Base-by-base conservation (phyloP, 2,329 filamentous ascomycete genomes). In the Lachnellula occidentalis region DNA sequence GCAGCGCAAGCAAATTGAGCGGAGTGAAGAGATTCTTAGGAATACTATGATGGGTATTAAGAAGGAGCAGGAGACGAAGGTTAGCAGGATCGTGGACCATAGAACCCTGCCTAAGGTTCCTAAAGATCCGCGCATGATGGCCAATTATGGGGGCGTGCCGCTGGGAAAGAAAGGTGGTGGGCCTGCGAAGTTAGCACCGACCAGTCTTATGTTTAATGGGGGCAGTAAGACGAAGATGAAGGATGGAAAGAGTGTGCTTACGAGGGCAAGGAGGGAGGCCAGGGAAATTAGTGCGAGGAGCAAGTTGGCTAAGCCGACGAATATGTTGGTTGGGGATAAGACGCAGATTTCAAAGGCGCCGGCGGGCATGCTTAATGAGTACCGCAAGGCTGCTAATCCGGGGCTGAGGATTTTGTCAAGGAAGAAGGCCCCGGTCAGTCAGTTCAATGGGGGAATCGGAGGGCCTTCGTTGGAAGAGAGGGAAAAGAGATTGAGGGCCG, bases 11-110 rank as follows among this genome's bases (percentile, higher is more conserved):
- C 76, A 81, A 50, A 76, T 86, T 7, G 75, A 76, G 4, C 74
- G 75, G 21, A 84, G 86, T 60, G 78, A 82, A 55, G 78, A 76
- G 56, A 76, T 75, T 51, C 74, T 90, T 5, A 51, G 61, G 53
- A 79, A 76, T 63, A 75, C 75, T 46, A 78, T 80, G 42, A 72
- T 87, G 45, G 80, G 77, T 14, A 76, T 87, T 58, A 77, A 79
- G 63, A 73, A 81, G 55, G 74, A 82, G 57, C 81, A 82, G 60
- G 76, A 78, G 36, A 76, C 77, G 53, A 81, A 85, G 54, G 75
- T 74, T 14, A 79, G 79, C 56, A 78, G 76, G 55, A 76, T 88
- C 37, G 75, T 87, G 31, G 75, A 80, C 55, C 70, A 72, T 45
- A 74, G 70, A 27, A 68, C 69, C 11, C 67, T 84, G 9, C 78